These are phyloP conservation scores for Urostyla sp. DNA, from an alignment of 73 alveolate species.

Conservation along the genomic window DNA sequence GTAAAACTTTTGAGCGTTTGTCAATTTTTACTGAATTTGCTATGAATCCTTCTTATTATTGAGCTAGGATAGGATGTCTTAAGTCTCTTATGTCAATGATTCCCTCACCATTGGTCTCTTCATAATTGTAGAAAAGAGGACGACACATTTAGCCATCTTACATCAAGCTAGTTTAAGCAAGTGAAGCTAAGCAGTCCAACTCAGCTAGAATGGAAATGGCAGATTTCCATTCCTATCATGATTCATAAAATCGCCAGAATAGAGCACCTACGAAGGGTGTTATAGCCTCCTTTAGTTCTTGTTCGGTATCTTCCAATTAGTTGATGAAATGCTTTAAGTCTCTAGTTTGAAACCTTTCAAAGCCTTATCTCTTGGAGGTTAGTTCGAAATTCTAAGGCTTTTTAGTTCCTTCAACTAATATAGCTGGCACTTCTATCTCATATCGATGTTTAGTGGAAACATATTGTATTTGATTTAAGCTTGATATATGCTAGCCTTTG, in stretches of 20 bases:
- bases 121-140: conserved; percentile 59
- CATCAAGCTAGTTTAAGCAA: conserved; percentile 56
- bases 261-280: conserved; percentile 70
- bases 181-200: conserved; percentile 71
- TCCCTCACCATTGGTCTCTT: conserved; percentile 56
- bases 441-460: conserved; percentile 63
- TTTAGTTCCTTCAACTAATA: conserved; percentile 66
- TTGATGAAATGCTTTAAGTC: conserved; percentile 58
- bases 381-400: conserved; percentile 79
- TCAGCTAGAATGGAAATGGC: conserved; percentile 69
- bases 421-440: conserved; percentile 83
- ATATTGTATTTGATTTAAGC: too few species aligned
- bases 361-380: conserved; percentile 45
- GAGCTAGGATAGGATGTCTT: conserved; percentile 81
- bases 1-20: conserved; percentile 38
- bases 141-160: conserved; percentile 70
- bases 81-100: conserved; percentile 76
- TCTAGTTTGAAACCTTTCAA: conserved; percentile 75
- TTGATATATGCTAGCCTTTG: conserved; percentile 23
- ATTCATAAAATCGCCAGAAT: conserved; percentile 64
- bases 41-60: background rate
- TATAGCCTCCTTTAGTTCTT: conserved; percentile 59
- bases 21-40: conserved; percentile 8
- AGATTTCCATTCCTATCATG: conserved; percentile 59
- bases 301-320: conserved; percentile 78